Conservation (phyloP, 176 grass and related monocot species). For the Hyparrhenia diplandra region DNA sequence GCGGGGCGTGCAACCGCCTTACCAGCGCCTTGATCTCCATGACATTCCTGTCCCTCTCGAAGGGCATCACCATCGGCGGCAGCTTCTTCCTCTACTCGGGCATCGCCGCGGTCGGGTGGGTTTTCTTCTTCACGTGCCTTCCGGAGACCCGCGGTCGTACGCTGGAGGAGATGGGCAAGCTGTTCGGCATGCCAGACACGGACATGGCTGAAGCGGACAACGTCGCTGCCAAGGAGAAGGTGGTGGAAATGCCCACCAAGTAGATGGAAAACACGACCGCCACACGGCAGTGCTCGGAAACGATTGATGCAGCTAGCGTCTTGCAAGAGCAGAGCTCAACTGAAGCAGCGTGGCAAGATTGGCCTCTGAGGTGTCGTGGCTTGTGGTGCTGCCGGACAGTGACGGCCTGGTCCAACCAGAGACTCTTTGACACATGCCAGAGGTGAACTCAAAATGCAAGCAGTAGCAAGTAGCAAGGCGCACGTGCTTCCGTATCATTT, state of each 20-base stretch:
- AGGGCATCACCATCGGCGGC: slow-evolving; percentile 71
- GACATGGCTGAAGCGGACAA: background rate
- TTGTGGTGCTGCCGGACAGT: background rate
- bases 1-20: slow-evolving; percentile 55
- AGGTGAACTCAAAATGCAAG: no score
- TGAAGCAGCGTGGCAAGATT: background rate
- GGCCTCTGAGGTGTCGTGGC: background rate
- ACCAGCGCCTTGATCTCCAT: slow-evolving; percentile 71
- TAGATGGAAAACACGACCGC: background rate
- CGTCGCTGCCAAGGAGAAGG: background rate
- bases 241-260: background rate
- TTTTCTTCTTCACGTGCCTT: slow-evolving; percentile 71
- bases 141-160: slow-evolving; percentile 72
- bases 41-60: slow-evolving; percentile 72
- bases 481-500: no score
- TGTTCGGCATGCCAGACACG: slow-evolving; percentile 42
- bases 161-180: slow-evolving; percentile 58
- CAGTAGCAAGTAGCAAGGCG: no score
- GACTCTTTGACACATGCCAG: no score
- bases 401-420: background rate
- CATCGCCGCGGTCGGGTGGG: slow-evolving; percentile 38
- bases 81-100: slow-evolving; percentile 70
- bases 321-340: background rate
- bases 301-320: background rate
- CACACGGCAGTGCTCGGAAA: background rate